Conservation (phyloP, 192 early-diverging fungal genomes). For the Entomortierella beljakovae region DNA sequence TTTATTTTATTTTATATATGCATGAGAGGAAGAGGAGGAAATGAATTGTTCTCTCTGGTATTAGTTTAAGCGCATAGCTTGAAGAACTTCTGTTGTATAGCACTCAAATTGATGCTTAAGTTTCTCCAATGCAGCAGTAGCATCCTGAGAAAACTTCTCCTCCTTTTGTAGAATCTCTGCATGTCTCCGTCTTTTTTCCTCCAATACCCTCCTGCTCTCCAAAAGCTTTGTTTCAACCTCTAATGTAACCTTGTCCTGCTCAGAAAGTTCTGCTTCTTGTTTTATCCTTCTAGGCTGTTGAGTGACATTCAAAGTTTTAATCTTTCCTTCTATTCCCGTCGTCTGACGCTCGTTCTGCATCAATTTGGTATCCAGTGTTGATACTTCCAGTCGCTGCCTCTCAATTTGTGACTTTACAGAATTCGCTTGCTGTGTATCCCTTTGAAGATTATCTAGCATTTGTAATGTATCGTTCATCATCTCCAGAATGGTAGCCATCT, state of each 20-base stretch:
- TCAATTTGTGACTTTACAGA: slow-evolving; percentile 30
- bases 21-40: background rate
- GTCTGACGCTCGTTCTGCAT: slow-evolving; percentile 20
- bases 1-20: background rate
- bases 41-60: background rate
- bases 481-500: slow-evolving; percentile 19
- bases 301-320: background rate
- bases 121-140: slow-evolving; percentile 22
- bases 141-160: slow-evolving; percentile 27
- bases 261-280: slow-evolving; percentile 9
- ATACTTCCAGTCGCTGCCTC: slow-evolving; percentile 9
- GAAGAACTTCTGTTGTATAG: slow-evolving; percentile 20
- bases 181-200: slow-evolving; percentile 14
- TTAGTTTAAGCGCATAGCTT: slow-evolving; percentile 26
- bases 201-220: slow-evolving; percentile 12
- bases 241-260: background rate
- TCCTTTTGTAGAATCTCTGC: slow-evolving; percentile 17
- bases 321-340: slow-evolving; percentile 17
- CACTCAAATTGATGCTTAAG: slow-evolving; percentile 32
- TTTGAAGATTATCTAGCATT: slow-evolving; percentile 14
- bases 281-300: slow-evolving; percentile 11
- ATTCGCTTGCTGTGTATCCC: background rate
- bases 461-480: slow-evolving; percentile 18
- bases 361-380: slow-evolving; percentile 12
- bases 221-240: slow-evolving; percentile 4